Evolutionary conservation across 805 yeast species (phyloP).

Genomic region (Kurtzmaniella cleridarum): DNA sequence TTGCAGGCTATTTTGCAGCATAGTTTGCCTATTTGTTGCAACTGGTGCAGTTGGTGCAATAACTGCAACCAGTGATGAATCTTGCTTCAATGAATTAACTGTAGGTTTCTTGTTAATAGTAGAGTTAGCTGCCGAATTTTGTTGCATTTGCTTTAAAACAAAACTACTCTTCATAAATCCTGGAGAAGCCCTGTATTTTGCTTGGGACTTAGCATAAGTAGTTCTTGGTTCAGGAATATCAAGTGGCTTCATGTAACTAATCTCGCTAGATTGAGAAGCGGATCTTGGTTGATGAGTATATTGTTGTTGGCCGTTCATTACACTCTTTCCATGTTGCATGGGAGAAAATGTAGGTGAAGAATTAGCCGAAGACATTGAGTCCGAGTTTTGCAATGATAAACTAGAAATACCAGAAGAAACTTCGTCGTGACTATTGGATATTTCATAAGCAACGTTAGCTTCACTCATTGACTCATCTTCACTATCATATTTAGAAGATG

Average conservation of each 20-base stretch:
- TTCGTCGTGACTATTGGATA: conserved; percentile 15
- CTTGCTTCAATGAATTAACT: too few species aligned
- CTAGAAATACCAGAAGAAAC: conserved; percentile 26
- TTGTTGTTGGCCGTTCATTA: conserved; percentile 11
- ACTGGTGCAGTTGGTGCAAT: too few species aligned
- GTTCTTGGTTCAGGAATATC: conserved; percentile 6
- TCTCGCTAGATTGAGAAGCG: conserved; percentile 10
- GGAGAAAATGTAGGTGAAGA: conserved; percentile 16
- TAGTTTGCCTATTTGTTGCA: neutral
- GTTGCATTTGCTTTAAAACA: conserved; percentile 22
- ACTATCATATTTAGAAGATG: conserved; percentile 27
- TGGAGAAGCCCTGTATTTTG: conserved; percentile 25
- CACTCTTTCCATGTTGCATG: conserved; percentile 5
- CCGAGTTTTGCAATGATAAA: conserved; percentile 35
- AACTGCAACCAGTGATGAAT: conserved; percentile 2
- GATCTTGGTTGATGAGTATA: conserved; percentile 9
- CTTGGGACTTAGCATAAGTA: conserved; percentile 2
- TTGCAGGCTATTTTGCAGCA: neutral
- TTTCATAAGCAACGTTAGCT: conserved; percentile 10
- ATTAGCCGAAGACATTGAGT: conserved; percentile 31
- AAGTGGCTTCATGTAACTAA: conserved; percentile 16
- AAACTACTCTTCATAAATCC: conserved; percentile 42
- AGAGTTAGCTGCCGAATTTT: neutral
- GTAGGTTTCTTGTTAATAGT: too few species aligned
- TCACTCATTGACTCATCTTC: conserved; percentile 14